Percentiles rank a stretch among this genome's conserved stretches.
Evolutionary conservation across 257 asterid genomes (phyloP).

Genomic region (Plantago ovata): DNA sequence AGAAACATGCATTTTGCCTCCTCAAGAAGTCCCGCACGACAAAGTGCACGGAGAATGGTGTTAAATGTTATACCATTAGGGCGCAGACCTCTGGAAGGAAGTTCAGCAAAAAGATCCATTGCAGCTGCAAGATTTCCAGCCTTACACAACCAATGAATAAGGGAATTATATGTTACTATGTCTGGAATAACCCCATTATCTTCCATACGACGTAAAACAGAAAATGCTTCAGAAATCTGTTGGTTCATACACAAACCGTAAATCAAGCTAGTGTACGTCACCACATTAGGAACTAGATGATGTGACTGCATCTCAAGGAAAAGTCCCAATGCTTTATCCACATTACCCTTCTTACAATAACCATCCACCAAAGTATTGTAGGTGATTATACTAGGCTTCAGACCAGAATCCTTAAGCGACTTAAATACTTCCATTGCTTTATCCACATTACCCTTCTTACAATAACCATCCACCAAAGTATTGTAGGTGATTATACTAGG

Average conservation of each 20-base stretch:
- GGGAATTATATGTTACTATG: background rate
- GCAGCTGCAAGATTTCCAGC: too few relatives aligned
- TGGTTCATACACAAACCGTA: background rate
- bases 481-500: background rate
- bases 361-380: constrained; percentile 6
- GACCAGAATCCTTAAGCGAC: background rate
- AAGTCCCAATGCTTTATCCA: background rate
- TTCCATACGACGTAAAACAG: constrained; percentile 3
- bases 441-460: background rate
- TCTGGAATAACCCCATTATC: background rate
- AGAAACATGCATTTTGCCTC: constrained; percentile 9
- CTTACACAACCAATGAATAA: constrained; percentile 1
- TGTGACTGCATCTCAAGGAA: constrained; percentile 1
- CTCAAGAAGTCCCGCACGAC: background rate
- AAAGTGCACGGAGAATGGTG: background rate
- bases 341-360: too few relatives aligned
- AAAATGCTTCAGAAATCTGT: background rate
- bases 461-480: background rate
- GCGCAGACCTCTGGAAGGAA: too few relatives aligned
- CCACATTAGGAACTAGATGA: background rate
- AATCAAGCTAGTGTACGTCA: background rate
- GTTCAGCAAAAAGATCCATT: too few relatives aligned
- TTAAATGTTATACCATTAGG: background rate
- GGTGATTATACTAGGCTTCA: constrained; percentile 4
- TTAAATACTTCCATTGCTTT: background rate